phyloP scores from a whole-genome alignment of 108 stramenopile genomes.

The Cylindrotheca fusiformis region DNA sequence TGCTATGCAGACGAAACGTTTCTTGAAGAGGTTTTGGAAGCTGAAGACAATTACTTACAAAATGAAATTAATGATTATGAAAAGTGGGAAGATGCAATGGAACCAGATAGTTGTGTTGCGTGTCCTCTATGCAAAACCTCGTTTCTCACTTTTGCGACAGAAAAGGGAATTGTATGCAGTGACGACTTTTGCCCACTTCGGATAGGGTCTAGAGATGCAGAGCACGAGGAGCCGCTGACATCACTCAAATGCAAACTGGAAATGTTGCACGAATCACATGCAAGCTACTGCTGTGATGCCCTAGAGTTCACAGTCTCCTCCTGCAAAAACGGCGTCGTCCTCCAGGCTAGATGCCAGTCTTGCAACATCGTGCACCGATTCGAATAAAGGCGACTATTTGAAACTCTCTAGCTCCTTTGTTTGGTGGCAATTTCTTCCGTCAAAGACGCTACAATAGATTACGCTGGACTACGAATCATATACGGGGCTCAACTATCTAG shows the following conservation, averaged over 20 bases:
- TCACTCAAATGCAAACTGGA: background rate
- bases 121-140: background rate
- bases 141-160: background rate
- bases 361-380: too few species aligned
- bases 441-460: too few species aligned
- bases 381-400: too few species aligned
- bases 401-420: too few species aligned
- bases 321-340: background rate
- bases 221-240: background rate
- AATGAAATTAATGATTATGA: constrained; percentile 1
- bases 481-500: too few species aligned
- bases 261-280: background rate
- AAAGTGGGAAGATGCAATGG: background rate
- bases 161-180: background rate
- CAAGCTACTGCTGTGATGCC: background rate
- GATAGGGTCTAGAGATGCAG: background rate
- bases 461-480: too few species aligned
- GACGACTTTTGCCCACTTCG: background rate
- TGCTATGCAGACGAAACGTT: constrained; percentile 3
- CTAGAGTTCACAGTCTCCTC: background rate
- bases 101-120: background rate
- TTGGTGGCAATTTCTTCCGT: too few species aligned
- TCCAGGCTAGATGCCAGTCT: too few species aligned
- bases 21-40: constrained; percentile 1
- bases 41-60: background rate